Evolutionary conservation across 352 stramenopile genomes (phyloP), one percentile per base, ranked within the genome.

Genomic region (Phytophthora megakarya): DNA sequence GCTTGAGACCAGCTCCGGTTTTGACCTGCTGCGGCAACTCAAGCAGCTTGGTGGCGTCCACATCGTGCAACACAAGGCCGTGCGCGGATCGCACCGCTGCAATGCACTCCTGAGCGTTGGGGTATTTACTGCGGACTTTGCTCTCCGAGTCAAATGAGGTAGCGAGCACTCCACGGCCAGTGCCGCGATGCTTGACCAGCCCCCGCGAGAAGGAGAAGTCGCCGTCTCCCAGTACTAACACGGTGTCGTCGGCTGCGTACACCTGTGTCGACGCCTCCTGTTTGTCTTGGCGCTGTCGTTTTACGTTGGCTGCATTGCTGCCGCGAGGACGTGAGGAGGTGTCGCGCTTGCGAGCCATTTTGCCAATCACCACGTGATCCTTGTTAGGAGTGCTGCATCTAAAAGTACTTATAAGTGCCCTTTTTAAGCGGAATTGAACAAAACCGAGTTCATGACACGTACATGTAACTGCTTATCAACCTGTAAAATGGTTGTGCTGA

Each of bases 151-250:
- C 87, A 33, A 86, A 91, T 8, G 87, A 96, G 10, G 87, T 93
- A 3, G 87, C 85, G 19, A 88, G n/a, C 4, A 96, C 18, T 5
- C 79, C 78, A 13, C 62, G 54, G 3, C 87, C 87, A 16, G 75
- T 72, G 32, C 77, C 72, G 25, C 84, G 82, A 59, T 93, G 84
- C 49, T 80, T 78, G 2, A 83, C 73, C 5, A 96, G 75, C 0
- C 83, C 84, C 16, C 72, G 75, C 3, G 84, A 89, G 61, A 94
- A 96, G 50, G 87, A 89, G 42, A 96, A 96, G 64, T 96, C 87
- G 33, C 87, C 87, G 53, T 95, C 87, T 39, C 87, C 87, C 1
- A 95, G 72, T 62, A 95, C 81, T 40, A 95, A 63, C 25, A 91
- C 89, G 16, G 60, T 46, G 35, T 93, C 80, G 18, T 78, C 46